A percentile compares a stretch with the other conserved stretches of the same genome.
Conservation (phyloP, 805 yeast species). For the Barnettozyma sp. region DNA sequence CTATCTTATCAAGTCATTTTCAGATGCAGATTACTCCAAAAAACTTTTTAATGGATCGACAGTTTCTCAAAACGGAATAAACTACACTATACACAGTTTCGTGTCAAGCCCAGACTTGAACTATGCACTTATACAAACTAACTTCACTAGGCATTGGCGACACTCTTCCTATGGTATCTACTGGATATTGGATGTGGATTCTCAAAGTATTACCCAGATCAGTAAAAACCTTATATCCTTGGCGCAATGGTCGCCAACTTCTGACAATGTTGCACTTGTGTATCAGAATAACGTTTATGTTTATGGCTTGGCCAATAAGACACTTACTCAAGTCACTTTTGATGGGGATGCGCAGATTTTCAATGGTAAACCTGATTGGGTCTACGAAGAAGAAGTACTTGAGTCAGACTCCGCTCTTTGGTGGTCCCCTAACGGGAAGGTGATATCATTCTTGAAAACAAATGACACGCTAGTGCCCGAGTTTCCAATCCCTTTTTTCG, state of each 20-base stretch:
- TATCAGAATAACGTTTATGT: constrained; percentile 63
- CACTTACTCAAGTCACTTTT: constrained; percentile 41
- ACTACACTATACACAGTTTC: constrained; percentile 44
- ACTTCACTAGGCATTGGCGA: constrained; percentile 54
- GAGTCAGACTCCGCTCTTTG: constrained; percentile 64
- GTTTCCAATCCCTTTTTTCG: constrained; percentile 70
- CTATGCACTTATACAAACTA: constrained; percentile 52
- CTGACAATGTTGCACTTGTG: constrained; percentile 58
- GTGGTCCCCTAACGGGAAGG: constrained; percentile 81
- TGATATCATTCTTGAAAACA: constrained; percentile 55
- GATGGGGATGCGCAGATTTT: constrained; percentile 70
- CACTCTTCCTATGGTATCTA: constrained; percentile 40
- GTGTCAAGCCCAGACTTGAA: constrained; percentile 62
- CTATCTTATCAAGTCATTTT: constrained; percentile 49
- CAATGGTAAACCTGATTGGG: constrained; percentile 93
- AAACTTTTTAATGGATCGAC: constrained; percentile 43
- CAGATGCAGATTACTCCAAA: constrained; percentile 37
- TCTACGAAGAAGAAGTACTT: constrained; percentile 85
- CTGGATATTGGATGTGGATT: constrained; percentile 34
- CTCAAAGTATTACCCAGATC: constrained; percentile 21
- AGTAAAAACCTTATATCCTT: constrained; percentile 32
- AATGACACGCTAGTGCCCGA: constrained; percentile 71
- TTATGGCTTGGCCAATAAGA: constrained; percentile 29
- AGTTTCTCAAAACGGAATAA: constrained; percentile 34
- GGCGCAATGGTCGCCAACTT: constrained; percentile 72